A percentile compares a stretch with the other conserved stretches of the same genome.
phyloP scores from a whole-genome alignment of 345 rosid species.

The Hibiscus trionum region DNA sequence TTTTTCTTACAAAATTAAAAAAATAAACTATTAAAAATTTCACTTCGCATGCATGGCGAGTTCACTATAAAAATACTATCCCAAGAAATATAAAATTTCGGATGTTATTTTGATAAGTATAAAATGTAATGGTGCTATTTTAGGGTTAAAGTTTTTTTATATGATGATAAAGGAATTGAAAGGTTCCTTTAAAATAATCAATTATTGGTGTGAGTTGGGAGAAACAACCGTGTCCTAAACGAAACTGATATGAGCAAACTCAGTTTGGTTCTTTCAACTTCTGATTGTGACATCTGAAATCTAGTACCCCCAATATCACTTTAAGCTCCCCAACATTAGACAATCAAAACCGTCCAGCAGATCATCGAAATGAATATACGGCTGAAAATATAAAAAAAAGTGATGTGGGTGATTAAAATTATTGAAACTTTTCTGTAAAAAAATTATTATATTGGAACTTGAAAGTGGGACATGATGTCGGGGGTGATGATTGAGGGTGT shows the following conservation, averaged over 20 bases:
- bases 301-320: background rate
- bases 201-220: background rate
- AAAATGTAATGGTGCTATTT: no score
- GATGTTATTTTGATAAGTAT: no score
- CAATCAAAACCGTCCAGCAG: background rate
- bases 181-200: background rate
- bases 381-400: background rate
- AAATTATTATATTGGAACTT: no score
- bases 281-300: background rate
- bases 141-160: no score
- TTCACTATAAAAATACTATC: no score
- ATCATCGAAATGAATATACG: background rate
- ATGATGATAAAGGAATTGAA: no score
- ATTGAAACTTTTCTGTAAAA: no score
- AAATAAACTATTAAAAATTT: no score
- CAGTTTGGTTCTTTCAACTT: background rate
- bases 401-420: background rate
- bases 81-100: no score
- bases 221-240: background rate
- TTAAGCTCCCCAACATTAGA: background rate
- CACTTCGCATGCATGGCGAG: no score
- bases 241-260: background rate
- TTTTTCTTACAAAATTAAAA: no score
- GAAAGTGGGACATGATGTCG: slow-evolving; percentile 24
- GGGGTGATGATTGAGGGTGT: slow-evolving; percentile 28